Base-by-base conservation (phyloP, 202 grass and related monocot species). In the Carex sylvatica region DNA sequence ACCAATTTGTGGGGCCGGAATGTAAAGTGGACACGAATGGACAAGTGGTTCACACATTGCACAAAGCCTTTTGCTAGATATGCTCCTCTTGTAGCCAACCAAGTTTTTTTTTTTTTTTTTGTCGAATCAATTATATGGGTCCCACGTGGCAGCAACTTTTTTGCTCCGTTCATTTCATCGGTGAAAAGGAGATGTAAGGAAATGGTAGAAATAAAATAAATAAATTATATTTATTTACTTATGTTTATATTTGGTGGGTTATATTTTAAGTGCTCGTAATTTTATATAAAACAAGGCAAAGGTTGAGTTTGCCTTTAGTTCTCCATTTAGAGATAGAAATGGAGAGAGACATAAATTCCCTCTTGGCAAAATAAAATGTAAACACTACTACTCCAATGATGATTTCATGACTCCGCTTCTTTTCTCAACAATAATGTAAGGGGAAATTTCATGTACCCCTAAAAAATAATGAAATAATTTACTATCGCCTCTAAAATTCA, bases 41-140 rank as follows among this genome's bases (percentile, higher is more conserved):
- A 61, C 40, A 80, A 80, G 78, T 81, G 78, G 78, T 64, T 81
- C 55, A 64, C 61, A 53, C 78, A 74, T 81, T 64, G 78, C 36
- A 81, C 24, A 81, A 52, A 16, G 36, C 20, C 59, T 81, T 78
- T 46, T 80, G 10, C 2, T 59, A 35, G 3, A 24, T 28, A 65
- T 23, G 16, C 33, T 16, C 15, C 78, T 20, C 56, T 49, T 49
- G 10, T 18, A 30, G 66, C 79, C 59, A 66, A 67, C 42, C 60
- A 64, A 51, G n/a, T n/a, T n/a, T n/a, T n/a, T 7, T 26, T 5
- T 44, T 58, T 62, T 58, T 5, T 44, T 58, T 44, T 58, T 65
- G 46, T 20, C 20, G 56, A 80, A 80, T 63, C 53, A 81, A 26
- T 49, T 16, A 28, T 51, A 24, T 64, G 19, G 79, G 40, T 24